Evolutionary conservation across 2,329 filamentous ascomycete species (phyloP), one percentile per base, ranked within the genome.

Genomic region (Leptographium lundbergii): DNA sequence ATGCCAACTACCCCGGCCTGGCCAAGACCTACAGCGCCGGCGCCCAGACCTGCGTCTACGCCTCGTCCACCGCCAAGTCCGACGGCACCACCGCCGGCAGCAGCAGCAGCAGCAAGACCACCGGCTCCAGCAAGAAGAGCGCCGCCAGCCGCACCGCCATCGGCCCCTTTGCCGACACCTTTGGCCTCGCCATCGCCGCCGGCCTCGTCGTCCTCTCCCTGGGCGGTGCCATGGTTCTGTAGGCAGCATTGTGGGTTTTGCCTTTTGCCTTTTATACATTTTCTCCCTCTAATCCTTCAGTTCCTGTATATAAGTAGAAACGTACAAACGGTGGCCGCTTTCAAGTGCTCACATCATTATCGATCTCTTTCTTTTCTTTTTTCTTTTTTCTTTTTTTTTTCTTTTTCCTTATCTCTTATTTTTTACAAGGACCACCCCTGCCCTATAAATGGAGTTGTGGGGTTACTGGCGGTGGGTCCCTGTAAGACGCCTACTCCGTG

Each of bases 1-100:
- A 59, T n/a, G 32, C 19, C 58, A 59, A 59, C 54, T 59, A 59
- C 47, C 58, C 58, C 13, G 58, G 58, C n/a, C 32, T 24, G 34
- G 54, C 25, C 45, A 36, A 17, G 45, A 59, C 58, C 22, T 59
- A 59, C 54, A 51, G 19, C 10, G 58, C 58, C 47, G 14, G 32
- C 5, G 32, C 53, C 19, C 58, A 59, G 54, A 56, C 54, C 47
- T 59, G 58, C 34, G 27, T 34, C n/a, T 59, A 59, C 25, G 53
- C 45, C n/a, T 56, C 53, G 14, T 45, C 50, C 7, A 55, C 57
- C 22, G 57, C 25, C 25, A 54, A 24, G 4, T 45, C 36, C n/a
- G 9, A 19, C 34, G n/a, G 50, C 50, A 45, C n/a, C 48, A 39
- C n/a, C 48, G 14, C 36, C 13, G 11, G 24, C 34, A 47, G 19